Evolutionary conservation across 139 green algal genomes (phyloP), one percentile per base, ranked within the genome.

Genomic region (Gonium pectorale): DNA sequence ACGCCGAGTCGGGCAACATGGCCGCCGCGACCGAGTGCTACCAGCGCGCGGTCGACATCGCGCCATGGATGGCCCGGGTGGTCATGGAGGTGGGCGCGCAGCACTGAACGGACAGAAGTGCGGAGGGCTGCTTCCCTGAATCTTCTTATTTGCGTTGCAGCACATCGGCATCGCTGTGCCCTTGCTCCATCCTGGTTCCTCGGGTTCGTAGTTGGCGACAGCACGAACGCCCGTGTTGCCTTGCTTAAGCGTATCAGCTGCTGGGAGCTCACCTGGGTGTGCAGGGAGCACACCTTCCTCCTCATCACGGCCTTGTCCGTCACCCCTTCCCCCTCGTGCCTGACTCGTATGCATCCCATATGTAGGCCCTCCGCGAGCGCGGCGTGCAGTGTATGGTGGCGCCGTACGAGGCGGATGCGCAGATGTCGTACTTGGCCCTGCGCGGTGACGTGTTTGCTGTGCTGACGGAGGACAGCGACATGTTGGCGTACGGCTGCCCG

Each of bases 321-420:
- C 49, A 56, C 49, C 49, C 17, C 13, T 13, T 59, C 15, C 49
- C 49, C 15, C 49, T 59, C 49, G 17, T 17, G 17, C 17, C 49
- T 59, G 15, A 26, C 49, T 59, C 49, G 13, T 59, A 26, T 59
- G 15, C 17, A 15, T 69, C 3, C 17, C 56, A 24, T 9, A 27
- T 79, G 54, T 90, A 96, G 92, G 93, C 87, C 33, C 85, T 96
- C 15, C 95, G 94, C 82, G 86, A 79, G 24, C 71, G 69, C 26
- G 90, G 87, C 13, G 91, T 99, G 37, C 71, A 93, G 8, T 98
- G 90, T 62, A 54, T 99, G 2, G 96, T 99, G 41, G 97, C 97
- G 8, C 97, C 97, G 0, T 99, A 99, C 86, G 97, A 99, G 68
- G 97, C 97, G 0, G 97, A 99, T 84, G 95, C 96, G 0, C 97